Conservation (phyloP, 139 green algal species). For the Auxenochlorella pyrenoidosa region DNA sequence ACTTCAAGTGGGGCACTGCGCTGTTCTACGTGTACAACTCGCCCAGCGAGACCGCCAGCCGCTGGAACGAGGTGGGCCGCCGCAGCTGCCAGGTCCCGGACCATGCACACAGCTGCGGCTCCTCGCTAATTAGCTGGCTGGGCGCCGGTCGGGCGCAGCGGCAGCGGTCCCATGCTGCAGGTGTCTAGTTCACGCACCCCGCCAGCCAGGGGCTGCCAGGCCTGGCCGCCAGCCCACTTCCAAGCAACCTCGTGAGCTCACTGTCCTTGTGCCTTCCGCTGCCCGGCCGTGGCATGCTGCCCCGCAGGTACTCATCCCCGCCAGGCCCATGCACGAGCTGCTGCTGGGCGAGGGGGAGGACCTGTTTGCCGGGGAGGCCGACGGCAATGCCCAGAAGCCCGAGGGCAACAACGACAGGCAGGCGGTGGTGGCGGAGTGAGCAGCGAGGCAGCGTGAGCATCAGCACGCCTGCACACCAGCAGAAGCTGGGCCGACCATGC, state of each 20-base stretch:
- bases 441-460: neutral
- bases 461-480: no score
- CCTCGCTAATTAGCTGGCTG: no score
- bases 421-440: neutral
- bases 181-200: no score
- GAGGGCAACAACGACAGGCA: neutral
- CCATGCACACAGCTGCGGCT: no score
- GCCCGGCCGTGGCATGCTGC: neutral
- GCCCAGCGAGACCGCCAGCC: neutral
- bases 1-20: constrained; percentile 6
- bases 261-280: neutral
- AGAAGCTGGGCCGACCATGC: no score
- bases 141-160: no score
- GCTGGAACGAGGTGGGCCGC: constrained; percentile 28
- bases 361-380: neutral
- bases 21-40: constrained; percentile 8
- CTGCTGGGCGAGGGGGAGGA: constrained; percentile 8
- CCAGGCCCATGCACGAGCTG: neutral
- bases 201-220: no score
- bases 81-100: neutral
- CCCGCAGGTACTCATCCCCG: neutral
- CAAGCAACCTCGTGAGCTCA: no score
- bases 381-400: no score
- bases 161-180: no score
- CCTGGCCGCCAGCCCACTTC: no score